Percentiles rank a stretch among this genome's conserved stretches.
These are phyloP conservation scores for Persicaria tinctoria DNA, from an alignment of 148 eudicot genomes.

Conservation along the genomic window DNA sequence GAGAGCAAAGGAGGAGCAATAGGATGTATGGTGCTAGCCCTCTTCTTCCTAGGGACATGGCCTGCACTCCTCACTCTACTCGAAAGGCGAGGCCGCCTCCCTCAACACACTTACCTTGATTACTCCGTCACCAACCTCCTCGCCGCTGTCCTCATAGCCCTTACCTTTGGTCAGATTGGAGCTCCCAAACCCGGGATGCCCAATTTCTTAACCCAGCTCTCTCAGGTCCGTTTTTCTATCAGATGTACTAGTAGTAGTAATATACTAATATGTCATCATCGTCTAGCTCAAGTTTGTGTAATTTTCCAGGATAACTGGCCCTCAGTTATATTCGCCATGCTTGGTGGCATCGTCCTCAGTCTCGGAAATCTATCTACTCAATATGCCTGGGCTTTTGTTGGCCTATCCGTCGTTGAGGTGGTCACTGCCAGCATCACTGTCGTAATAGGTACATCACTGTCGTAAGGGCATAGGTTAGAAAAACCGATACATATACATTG, in stretches of 20 bases:
- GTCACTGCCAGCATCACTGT: constrained; percentile 72
- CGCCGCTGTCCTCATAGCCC: constrained; percentile 77
- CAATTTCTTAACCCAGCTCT: constrained; percentile 64
- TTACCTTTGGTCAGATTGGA: constrained; percentile 78
- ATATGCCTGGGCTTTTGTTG: constrained; percentile 84
- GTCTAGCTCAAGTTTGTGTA: not conserved
- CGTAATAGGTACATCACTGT: constrained; percentile 49
- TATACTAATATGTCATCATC: not conserved
- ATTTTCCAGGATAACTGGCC: constrained; percentile 71
- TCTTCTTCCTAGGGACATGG: constrained; percentile 80
- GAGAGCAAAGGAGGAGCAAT: constrained; percentile 68
- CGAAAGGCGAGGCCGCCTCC: constrained; percentile 87
- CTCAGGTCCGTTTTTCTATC: constrained; percentile 35
- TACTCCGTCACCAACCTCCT: constrained; percentile 76
- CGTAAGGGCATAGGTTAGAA: not conserved
- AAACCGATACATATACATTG: not conserved
- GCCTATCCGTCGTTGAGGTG: constrained; percentile 69
- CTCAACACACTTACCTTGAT: constrained; percentile 91
- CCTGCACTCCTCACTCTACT: constrained; percentile 71
- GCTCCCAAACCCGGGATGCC: constrained; percentile 39
- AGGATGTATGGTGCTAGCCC: constrained; percentile 51
- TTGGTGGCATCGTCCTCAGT: constrained; percentile 75
- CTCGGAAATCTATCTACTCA: constrained; percentile 73
- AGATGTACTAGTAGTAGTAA: too few species aligned
- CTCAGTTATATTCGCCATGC: constrained; percentile 73